These are phyloP conservation scores for Cordyceps cicadae DNA, from an alignment of 2,329 filamentous ascomycete genomes.

Conservation along the genomic window DNA sequence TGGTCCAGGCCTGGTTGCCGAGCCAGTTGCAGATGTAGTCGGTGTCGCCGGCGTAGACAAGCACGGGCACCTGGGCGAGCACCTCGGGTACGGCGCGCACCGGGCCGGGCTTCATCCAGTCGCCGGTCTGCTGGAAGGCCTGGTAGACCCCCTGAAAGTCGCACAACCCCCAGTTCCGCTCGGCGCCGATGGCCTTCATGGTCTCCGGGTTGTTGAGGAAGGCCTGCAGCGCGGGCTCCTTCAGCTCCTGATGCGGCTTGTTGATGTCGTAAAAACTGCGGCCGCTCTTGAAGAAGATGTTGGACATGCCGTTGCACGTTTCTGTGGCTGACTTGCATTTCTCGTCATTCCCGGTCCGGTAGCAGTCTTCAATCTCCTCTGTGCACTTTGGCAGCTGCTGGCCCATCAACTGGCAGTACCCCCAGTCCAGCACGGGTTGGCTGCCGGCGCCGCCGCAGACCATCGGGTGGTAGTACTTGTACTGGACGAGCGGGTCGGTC, in stretches of 20 bases:
- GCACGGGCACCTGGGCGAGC: constrained; percentile 83
- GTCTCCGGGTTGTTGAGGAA: constrained; percentile 81
- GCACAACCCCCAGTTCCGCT: constrained; percentile 93
- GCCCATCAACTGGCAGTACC: constrained; percentile 51
- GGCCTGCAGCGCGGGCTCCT: constrained; percentile 72
- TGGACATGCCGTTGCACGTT: constrained; percentile 93
- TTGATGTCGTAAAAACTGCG: constrained; percentile 94
- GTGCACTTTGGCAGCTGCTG: too few species aligned
- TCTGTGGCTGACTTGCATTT: too few species aligned
- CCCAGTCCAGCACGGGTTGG: constrained; percentile 63
- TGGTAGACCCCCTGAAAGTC: constrained; percentile 92
- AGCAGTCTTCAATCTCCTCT: too few species aligned
- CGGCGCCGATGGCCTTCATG: constrained; percentile 78
- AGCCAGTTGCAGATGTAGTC: constrained; percentile 98
- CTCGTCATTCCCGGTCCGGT: too few species aligned
- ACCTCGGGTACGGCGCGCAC: constrained; percentile 77
- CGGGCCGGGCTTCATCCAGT: constrained; percentile 98
- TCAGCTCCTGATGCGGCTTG: constrained; percentile 66
- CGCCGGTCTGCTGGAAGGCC: constrained; percentile 93
- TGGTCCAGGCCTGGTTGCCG: constrained; percentile 92
- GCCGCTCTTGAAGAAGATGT: constrained; percentile 86
- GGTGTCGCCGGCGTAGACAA: constrained; percentile 87
- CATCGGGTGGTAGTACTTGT: constrained; percentile 94
- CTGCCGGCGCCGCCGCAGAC: constrained; percentile 94
- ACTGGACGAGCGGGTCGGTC: constrained; percentile 88